Evolutionary conservation across 176 grass and related monocot species (phyloP).

Genomic region (Eleusine indica): DNA sequence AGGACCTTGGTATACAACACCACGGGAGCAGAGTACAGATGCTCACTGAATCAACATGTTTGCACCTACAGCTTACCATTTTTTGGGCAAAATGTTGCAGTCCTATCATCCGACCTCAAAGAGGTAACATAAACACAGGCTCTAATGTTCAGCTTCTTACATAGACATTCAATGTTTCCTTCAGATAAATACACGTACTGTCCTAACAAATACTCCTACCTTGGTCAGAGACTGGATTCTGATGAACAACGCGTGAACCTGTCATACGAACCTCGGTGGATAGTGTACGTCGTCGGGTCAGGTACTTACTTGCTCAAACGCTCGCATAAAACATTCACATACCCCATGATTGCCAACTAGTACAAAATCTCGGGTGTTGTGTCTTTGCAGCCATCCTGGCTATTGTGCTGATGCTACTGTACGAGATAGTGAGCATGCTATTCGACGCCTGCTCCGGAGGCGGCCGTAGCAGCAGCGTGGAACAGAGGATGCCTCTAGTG

Average conservation of each 20-base stretch:
- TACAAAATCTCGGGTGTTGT: background rate
- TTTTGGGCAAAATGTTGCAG: slow-evolving; percentile 39
- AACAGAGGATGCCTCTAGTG: slow-evolving; percentile 39
- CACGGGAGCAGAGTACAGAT: slow-evolving; percentile 57
- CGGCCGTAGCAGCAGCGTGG: background rate
- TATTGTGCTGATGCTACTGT: slow-evolving; percentile 48
- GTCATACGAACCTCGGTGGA: slow-evolving; percentile 71
- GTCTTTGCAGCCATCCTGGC: slow-evolving; percentile 50
- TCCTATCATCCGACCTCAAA: slow-evolving; percentile 52
- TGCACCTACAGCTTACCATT: slow-evolving; percentile 58
- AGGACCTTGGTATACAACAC: slow-evolving; percentile 61
- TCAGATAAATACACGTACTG: background rate
- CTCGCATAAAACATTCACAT: no score
- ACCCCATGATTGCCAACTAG: background rate
- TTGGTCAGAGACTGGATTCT: slow-evolving; percentile 41
- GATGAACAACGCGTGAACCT: slow-evolving; percentile 49
- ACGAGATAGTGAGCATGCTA: slow-evolving; percentile 52
- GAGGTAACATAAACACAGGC: slow-evolving; percentile 34
- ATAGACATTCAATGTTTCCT: background rate
- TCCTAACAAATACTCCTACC: background rate
- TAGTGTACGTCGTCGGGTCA: slow-evolving; percentile 67
- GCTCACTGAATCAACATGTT: slow-evolving; percentile 33
- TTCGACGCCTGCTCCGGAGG: slow-evolving; percentile 14
- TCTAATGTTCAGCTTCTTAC: background rate
- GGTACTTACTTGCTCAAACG: slow-evolving; percentile 28